These are phyloP conservation scores for Cyclotella atomus DNA, from an alignment of 108 stramenopile species.

Conservation along the genomic window DNA sequence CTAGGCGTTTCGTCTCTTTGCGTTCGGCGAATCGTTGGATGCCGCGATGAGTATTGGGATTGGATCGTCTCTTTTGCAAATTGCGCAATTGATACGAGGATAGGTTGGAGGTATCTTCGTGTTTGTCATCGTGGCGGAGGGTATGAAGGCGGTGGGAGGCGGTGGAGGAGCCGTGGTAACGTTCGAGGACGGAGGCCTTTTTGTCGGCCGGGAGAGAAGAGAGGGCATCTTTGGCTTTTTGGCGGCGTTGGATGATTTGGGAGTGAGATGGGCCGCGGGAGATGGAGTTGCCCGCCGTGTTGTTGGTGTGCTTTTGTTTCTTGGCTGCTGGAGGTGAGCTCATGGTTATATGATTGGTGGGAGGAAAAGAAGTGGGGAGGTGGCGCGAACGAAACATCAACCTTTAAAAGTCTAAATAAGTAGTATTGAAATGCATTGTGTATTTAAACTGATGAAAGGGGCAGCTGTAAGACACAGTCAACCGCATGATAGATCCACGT, in stretches of 20 bases:
- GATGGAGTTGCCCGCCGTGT: background rate
- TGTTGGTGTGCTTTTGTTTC: background rate
- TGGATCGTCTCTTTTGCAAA: slow-evolving; percentile 20
- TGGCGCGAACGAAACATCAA: too few species aligned
- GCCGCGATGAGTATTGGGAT: too few species aligned
- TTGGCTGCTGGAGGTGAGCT: background rate
- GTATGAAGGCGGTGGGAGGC: slow-evolving; percentile 24
- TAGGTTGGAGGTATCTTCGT: slow-evolving; percentile 8
- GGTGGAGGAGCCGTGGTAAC: slow-evolving; percentile 30
- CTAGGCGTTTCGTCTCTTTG: slow-evolving; percentile 58
- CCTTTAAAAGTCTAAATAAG: background rate
- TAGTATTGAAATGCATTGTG: background rate
- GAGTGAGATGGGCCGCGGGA: background rate
- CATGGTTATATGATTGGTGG: background rate
- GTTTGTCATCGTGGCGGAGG: slow-evolving; percentile 27
- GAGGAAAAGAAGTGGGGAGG: too few species aligned
- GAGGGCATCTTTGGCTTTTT: background rate
- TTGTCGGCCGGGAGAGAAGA: slow-evolving; percentile 21
- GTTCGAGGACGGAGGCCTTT: slow-evolving; percentile 21
- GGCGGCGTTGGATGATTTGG: background rate
- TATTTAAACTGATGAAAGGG: background rate
- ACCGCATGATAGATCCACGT: too few species aligned
- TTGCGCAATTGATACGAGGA: slow-evolving; percentile 3
- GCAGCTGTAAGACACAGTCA: too few species aligned
- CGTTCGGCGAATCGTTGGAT: slow-evolving; percentile 29